Percentiles rank a stretch among this genome's conserved stretches.
phyloP scores from a whole-genome alignment of 2,329 filamentous ascomycete species.

The Gnomoniopsis sp. region DNA sequence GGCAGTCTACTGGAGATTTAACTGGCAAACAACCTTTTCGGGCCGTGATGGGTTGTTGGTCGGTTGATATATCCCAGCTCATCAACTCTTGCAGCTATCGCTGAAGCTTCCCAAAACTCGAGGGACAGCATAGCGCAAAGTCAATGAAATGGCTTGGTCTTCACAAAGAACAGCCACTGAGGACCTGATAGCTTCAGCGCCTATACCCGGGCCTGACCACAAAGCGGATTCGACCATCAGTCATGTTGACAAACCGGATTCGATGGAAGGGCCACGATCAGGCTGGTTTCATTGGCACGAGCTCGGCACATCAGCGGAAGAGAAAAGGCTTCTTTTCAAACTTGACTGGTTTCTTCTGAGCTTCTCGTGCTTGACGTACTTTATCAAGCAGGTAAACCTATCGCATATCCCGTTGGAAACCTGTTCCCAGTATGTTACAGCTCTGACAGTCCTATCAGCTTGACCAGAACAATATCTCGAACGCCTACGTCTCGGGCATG shows the following conservation, averaged over 20 bases:
- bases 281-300: constrained; percentile 41
- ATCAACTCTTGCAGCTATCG: not conserved
- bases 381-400: constrained; percentile 34
- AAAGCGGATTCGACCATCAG: not conserved
- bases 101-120: not conserved
- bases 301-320: constrained; percentile 34
- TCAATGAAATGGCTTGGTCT: not conserved
- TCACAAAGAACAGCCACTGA: not conserved
- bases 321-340: constrained; percentile 45
- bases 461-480: constrained; percentile 43
- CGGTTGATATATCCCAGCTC: not conserved
- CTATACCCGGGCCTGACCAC: not conserved
- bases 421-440: not conserved
- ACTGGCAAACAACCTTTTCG: not conserved
- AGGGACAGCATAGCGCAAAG: not conserved
- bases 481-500: constrained; percentile 48
- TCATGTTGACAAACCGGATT: not conserved
- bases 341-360: constrained; percentile 45
- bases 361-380: constrained; percentile 41
- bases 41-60: not conserved
- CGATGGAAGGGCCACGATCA: not conserved
- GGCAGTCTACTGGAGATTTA: too few relatives aligned
- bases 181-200: not conserved
- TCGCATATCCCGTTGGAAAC: not conserved
- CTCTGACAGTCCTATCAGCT: constrained; percentile 24